These are phyloP conservation scores for Pythium brassicae DNA, from an alignment of 352 stramenopile species.

Conservation along the genomic window DNA sequence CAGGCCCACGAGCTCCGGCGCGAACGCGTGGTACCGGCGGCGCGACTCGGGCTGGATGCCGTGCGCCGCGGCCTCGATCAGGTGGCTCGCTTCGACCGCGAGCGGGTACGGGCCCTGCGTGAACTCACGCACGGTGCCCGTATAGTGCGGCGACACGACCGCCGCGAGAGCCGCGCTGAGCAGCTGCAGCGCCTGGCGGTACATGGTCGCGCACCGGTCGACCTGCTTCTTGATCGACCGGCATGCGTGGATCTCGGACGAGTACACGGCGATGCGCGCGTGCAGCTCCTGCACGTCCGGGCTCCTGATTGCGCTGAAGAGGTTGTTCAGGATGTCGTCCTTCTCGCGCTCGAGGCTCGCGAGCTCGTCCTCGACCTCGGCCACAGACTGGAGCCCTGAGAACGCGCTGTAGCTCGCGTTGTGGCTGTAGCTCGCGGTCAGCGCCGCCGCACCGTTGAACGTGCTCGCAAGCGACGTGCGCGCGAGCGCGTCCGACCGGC, in stretches of 20 bases:
- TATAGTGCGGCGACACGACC: slow-evolving; percentile 70
- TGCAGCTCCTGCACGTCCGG: slow-evolving; percentile 70
- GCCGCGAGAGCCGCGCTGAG: slow-evolving; percentile 66
- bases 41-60: slow-evolving; percentile 74
- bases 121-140: slow-evolving; percentile 71
- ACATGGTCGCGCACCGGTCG: slow-evolving; percentile 60
- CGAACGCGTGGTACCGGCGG: slow-evolving; percentile 66
- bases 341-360: slow-evolving; percentile 62
- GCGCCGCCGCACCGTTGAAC: slow-evolving; percentile 1
- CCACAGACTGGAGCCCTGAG: slow-evolving; percentile 18
- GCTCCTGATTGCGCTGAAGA: slow-evolving; percentile 54
- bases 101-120: slow-evolving; percentile 65
- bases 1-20: slow-evolving; percentile 39
- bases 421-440: slow-evolving; percentile 16
- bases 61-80: slow-evolving; percentile 66
- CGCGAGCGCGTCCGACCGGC: slow-evolving; percentile 59
- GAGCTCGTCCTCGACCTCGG: slow-evolving; percentile 57
- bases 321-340: slow-evolving; percentile 61
- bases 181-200: slow-evolving; percentile 69
- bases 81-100: slow-evolving; percentile 66
- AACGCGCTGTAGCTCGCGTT: slow-evolving; percentile 15
- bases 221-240: slow-evolving; percentile 75
- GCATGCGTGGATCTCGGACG: slow-evolving; percentile 75
- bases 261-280: slow-evolving; percentile 62
- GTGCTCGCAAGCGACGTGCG: slow-evolving; percentile 38